Percentiles rank a stretch among this genome's conserved stretches.
These are phyloP conservation scores for Cronartium ribicola DNA, from an alignment of 1,284 basidiomycete species.

Conservation along the genomic window DNA sequence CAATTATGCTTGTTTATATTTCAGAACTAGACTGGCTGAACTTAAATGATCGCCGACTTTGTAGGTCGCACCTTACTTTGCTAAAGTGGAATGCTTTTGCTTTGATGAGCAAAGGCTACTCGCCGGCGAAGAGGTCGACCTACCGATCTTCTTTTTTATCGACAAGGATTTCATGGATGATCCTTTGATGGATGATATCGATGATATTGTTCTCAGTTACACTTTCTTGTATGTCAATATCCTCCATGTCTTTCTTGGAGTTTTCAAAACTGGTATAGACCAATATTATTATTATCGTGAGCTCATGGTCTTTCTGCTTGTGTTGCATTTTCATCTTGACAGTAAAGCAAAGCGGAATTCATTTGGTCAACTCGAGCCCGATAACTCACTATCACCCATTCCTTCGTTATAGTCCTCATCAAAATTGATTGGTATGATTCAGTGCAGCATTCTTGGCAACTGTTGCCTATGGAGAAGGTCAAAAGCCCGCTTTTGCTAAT, in stretches of 20 bases:
- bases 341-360: slow-evolving; percentile 40
- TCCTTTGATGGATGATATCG: slow-evolving; percentile 66
- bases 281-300: neutral
- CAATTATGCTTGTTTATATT: too few relatives aligned
- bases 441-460: too few relatives aligned
- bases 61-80: slow-evolving; percentile 95
- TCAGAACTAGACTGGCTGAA: neutral
- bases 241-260: neutral
- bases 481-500: too few relatives aligned
- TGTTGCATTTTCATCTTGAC: neutral
- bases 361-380: slow-evolving; percentile 28
- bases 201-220: slow-evolving; percentile 90
- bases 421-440: too few relatives aligned
- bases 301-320: neutral
- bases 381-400: slow-evolving; percentile 10
- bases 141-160: slow-evolving; percentile 97
- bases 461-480: too few relatives aligned
- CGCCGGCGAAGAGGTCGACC: slow-evolving; percentile 93
- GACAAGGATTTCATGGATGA: slow-evolving; percentile 85
- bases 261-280: too few relatives aligned
- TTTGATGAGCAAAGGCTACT: slow-evolving; percentile 97
- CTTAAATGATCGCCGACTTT: neutral
- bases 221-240: slow-evolving; percentile 69
- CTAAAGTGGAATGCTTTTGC: slow-evolving; percentile 99
- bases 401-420: too few relatives aligned